phyloP scores from a whole-genome alignment of 2,329 filamentous ascomycete genomes.

The Cladorrhinum sp. region DNA sequence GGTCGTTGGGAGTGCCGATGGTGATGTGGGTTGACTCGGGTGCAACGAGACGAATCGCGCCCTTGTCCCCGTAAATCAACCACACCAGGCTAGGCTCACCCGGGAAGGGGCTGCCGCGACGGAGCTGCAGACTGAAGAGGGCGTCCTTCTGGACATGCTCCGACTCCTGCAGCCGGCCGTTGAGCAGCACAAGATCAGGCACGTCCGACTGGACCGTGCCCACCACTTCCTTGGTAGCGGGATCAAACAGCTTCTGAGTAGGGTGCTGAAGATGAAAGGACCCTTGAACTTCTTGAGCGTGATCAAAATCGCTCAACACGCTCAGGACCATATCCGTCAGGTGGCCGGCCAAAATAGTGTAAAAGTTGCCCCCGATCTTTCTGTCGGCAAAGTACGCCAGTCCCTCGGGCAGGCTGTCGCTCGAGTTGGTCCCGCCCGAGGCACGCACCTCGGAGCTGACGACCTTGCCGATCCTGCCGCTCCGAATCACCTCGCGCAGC shows the following conservation, averaged over 20 bases:
- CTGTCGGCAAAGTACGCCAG: slow-evolving; percentile 49
- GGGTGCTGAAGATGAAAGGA: slow-evolving; percentile 46
- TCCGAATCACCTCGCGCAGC: slow-evolving; percentile 43
- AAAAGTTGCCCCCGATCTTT: slow-evolving; percentile 44
- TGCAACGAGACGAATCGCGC: slow-evolving; percentile 45
- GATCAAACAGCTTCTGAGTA: slow-evolving; percentile 36
- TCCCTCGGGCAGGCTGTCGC: slow-evolving; percentile 33
- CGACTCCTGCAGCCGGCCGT: slow-evolving; percentile 29
- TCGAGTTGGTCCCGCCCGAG: slow-evolving; percentile 35
- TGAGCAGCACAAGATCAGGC: slow-evolving; percentile 32
- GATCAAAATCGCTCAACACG: slow-evolving; percentile 42
- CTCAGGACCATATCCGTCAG: slow-evolving; percentile 45
- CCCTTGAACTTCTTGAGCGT: slow-evolving; percentile 29
- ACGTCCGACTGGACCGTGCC: slow-evolving; percentile 26
- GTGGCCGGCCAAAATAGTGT: slow-evolving; percentile 43
- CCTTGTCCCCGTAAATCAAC: slow-evolving; percentile 50
- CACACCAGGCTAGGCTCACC: slow-evolving; percentile 46
- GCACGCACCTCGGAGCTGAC: slow-evolving; percentile 48
- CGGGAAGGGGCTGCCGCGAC: slow-evolving; percentile 48
- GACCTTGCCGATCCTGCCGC: slow-evolving; percentile 49
- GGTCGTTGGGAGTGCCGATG: slow-evolving; percentile 34
- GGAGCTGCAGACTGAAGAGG: slow-evolving; percentile 43
- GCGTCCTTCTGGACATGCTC: slow-evolving; percentile 30
- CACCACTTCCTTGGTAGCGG: slow-evolving; percentile 24
- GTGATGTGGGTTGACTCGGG: slow-evolving; percentile 27